A percentile compares a stretch with the other conserved stretches of the same genome.
phyloP scores from a whole-genome alignment of 495 filamentous ascomycete genomes.

The Talaromyces borbonicus region DNA sequence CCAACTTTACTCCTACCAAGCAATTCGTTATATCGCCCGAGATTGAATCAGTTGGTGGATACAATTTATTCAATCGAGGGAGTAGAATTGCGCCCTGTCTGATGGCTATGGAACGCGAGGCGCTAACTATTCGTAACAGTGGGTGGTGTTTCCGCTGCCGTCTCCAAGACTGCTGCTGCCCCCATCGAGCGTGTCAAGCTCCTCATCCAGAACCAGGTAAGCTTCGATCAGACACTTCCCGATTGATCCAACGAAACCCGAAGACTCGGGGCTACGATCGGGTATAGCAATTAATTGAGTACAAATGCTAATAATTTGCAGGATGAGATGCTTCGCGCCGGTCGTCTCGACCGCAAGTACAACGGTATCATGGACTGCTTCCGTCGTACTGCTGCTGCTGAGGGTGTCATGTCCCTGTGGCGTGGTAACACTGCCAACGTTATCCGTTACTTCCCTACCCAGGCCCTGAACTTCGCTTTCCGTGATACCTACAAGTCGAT shows the following conservation, averaged over 20 bases:
- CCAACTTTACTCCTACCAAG: constrained; percentile 6
- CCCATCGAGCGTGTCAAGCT: constrained; percentile 99
- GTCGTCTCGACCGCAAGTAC: constrained; percentile 97
- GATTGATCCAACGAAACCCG: no score
- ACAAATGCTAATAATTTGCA: constrained; percentile 22
- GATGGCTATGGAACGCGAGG: no score
- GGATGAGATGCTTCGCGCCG: constrained; percentile 99
- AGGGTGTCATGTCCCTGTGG: constrained; percentile 83
- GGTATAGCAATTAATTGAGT: no score
- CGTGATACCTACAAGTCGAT: constrained; percentile 99
- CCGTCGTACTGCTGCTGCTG: constrained; percentile 69
- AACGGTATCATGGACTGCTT: constrained; percentile 92
- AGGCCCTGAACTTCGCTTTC: constrained; percentile 99
- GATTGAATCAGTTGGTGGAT: constrained; percentile 1
- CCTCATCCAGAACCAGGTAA: constrained; percentile 99
- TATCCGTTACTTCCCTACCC: constrained; percentile 99
- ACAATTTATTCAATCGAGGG: background rate
- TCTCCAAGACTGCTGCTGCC: constrained; percentile 99
- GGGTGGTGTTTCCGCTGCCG: constrained; percentile 99
- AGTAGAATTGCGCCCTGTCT: no score
- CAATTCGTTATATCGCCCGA: constrained; percentile 5
- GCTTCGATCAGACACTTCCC: constrained; percentile 18
- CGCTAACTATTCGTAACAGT: constrained; percentile 54
- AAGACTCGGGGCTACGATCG: no score
- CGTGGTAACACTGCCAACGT: constrained; percentile 99